Evolutionary conservation across 2,329 filamentous ascomycete genomes (phyloP).

Genomic region (Colletotrichum sp.): DNA sequence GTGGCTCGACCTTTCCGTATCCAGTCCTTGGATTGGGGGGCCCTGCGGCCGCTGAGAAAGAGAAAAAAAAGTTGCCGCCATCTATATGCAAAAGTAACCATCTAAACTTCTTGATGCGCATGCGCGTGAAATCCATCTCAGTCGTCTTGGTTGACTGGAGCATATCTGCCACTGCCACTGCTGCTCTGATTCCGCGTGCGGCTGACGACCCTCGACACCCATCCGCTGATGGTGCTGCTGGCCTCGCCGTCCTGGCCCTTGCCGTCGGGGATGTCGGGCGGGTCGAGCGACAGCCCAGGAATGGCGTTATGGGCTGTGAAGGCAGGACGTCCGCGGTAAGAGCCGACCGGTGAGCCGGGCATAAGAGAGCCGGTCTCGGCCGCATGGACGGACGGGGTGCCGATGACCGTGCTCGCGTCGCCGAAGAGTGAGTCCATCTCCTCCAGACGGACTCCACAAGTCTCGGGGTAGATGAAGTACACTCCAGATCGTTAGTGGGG

Average conservation of each 20-base stretch:
- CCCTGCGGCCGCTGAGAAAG: neutral
- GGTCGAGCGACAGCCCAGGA: constrained; percentile 82
- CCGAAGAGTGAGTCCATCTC: constrained; percentile 97
- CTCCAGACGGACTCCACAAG: constrained; percentile 90
- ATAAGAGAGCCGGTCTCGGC: constrained; percentile 85
- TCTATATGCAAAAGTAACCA: constrained; percentile 42
- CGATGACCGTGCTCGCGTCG: constrained; percentile 83
- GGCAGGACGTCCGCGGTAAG: constrained; percentile 62
- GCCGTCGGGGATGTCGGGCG: constrained; percentile 64
- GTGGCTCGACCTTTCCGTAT: neutral
- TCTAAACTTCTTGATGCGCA: constrained; percentile 11
- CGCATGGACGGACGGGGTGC: constrained; percentile 73
- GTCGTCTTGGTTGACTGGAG: constrained; percentile 47
- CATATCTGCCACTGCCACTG: constrained; percentile 39
- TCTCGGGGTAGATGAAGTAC: constrained; percentile 97
- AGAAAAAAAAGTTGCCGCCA: constrained; percentile 23
- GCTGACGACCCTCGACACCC: constrained; percentile 48
- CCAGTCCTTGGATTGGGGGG: neutral
- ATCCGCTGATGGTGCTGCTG: constrained; percentile 52
- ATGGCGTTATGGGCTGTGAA: constrained; percentile 72
- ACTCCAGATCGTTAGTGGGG: constrained; percentile 58
- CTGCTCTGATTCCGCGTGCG: constrained; percentile 42
- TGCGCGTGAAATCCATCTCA: constrained; percentile 5
- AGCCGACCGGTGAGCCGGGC: constrained; percentile 79
- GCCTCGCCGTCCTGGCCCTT: constrained; percentile 47